Evolutionary conservation across 805 yeast genomes (phyloP).

Genomic region (Yamadazyma sp.): DNA sequence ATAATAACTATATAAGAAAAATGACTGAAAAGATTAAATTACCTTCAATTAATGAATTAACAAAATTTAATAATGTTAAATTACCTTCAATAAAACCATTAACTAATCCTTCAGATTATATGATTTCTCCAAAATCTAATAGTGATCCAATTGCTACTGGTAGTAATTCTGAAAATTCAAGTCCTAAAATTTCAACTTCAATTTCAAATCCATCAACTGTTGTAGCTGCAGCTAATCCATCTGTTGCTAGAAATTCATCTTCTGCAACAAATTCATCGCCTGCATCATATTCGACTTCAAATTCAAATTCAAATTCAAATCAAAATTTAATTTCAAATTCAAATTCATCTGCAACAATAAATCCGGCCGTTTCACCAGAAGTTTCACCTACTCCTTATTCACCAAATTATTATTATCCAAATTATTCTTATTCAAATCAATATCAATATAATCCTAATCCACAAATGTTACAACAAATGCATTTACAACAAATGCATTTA

Average conservation of each 20-base stretch:
- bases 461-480: no score
- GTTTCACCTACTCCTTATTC: conserved; percentile 5
- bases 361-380: conserved; percentile 1
- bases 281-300: no score
- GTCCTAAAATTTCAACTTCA: no score
- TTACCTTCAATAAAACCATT: conserved; percentile 7
- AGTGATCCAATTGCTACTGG: neutral
- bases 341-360: neutral
- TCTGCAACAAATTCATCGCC: neutral
- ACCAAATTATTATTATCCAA: conserved; percentile 3
- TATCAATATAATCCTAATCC: neutral
- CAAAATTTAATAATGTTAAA: conserved; percentile 11
- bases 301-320: no score
- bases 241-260: neutral
- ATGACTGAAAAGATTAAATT: conserved; percentile 17
- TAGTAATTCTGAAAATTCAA: neutral
- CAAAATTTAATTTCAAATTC: no score
- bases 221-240: neutral
- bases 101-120: neutral
- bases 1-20: no score
- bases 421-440: conserved; percentile 6
- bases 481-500: neutral
- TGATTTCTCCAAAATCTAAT: conserved; percentile 1
- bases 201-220: no score
- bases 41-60: conserved; percentile 27